phyloP scores from a whole-genome alignment of 176 grass and related monocot species.

The Bromus sterilis region DNA sequence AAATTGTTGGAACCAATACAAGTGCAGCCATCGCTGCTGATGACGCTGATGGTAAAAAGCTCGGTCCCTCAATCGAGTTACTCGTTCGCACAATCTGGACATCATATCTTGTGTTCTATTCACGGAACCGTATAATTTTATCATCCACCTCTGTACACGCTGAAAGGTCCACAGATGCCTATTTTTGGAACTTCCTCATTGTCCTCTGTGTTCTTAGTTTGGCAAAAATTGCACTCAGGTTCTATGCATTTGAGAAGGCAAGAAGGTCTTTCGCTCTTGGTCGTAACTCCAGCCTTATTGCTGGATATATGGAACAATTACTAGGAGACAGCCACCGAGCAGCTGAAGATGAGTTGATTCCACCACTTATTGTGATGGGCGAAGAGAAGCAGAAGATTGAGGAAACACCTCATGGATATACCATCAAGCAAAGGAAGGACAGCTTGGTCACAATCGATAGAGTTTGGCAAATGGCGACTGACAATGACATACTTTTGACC shows the following conservation, averaged over 20 bases:
- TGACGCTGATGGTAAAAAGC: neutral
- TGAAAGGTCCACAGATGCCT: accelerated
- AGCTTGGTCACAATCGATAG: neutral
- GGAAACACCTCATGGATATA: neutral
- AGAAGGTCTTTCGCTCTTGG: neutral
- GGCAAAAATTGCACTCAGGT: neutral
- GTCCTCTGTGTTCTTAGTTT: neutral
- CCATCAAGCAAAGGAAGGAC: neutral
- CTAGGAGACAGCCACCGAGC: neutral
- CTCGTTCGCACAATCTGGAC: neutral
- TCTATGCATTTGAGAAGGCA: neutral
- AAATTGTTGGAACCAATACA: neutral
- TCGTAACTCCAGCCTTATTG: neutral
- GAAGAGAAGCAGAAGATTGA: neutral
- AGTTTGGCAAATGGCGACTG: neutral
- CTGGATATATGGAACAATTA: neutral
- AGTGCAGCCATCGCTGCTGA: neutral
- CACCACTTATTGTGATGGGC: constrained; percentile 5
- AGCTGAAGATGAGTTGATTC: neutral
- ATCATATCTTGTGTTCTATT: neutral
- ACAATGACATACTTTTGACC: neutral
- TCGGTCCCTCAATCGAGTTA: neutral
- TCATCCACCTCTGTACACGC: no score
- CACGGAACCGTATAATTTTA: neutral
- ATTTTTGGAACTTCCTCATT: neutral